A percentile compares a stretch with the other conserved stretches of the same genome.
These are phyloP conservation scores for Elsinoe ampelina DNA, from an alignment of 2,329 filamentous ascomycete genomes.

Conservation along the genomic window DNA sequence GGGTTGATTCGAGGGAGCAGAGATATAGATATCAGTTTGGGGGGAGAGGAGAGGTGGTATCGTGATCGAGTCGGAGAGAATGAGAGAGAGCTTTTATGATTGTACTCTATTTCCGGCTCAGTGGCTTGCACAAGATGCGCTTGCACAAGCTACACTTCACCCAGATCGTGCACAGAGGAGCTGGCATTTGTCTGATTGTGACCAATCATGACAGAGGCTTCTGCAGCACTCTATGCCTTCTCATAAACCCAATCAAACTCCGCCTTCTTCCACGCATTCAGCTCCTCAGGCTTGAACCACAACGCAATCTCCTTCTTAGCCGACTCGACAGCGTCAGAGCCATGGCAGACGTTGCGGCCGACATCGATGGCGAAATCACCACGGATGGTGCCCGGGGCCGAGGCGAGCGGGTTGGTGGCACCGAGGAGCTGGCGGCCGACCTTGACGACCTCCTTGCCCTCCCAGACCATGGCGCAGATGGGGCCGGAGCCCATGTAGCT, in stretches of 20 bases:
- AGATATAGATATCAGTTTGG: conserved; percentile 27
- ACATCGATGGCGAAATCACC: conserved; percentile 82
- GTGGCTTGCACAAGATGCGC: no score
- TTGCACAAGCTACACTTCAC: not conserved
- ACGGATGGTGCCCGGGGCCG: conserved; percentile 94
- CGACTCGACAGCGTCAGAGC: conserved; percentile 96
- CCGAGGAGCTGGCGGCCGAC: conserved; percentile 93
- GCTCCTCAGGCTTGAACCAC: conserved; percentile 89
- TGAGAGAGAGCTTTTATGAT: conserved; percentile 5
- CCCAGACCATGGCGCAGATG: conserved; percentile 99
- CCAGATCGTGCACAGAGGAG: not conserved
- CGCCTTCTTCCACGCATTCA: conserved; percentile 74
- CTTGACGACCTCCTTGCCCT: conserved; percentile 98
- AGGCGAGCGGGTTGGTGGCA: conserved; percentile 96
- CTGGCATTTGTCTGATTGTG: not conserved
- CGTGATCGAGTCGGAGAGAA: not conserved
- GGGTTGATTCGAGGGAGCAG: conserved; percentile 21
- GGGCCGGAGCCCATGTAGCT: conserved; percentile 95
- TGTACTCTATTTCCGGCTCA: not conserved
- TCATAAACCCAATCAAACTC: conserved; percentile 96
- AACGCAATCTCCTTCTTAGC: conserved; percentile 99
- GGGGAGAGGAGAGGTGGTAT: not conserved
- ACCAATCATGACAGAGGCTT: not conserved
- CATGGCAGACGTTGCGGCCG: conserved; percentile 99
- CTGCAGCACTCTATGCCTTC: conserved; percentile 43